Evolutionary conservation across 2,329 filamentous ascomycete species (phyloP).

Genomic region (Xylaria sp.): DNA sequence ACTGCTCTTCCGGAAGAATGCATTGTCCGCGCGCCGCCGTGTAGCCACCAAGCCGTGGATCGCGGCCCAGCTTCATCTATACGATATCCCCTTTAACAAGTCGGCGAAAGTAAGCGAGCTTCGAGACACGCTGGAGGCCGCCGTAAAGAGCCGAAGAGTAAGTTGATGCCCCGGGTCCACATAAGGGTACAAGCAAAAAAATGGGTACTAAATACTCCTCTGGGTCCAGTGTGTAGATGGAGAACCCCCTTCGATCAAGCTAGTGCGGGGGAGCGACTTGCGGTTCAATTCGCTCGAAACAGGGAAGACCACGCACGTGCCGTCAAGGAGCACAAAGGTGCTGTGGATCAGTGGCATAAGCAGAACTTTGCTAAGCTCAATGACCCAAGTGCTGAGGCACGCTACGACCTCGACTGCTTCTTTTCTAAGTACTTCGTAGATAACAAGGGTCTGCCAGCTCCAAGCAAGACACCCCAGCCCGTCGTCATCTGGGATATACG

Average conservation of each 20-base stretch:
- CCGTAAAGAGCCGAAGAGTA: constrained; percentile 25
- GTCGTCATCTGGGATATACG: constrained; percentile 26
- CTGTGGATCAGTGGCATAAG: constrained; percentile 21
- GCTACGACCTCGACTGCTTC: constrained; percentile 26
- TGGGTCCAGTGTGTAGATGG: constrained; percentile 27
- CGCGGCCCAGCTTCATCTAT: constrained; percentile 25
- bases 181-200: neutral
- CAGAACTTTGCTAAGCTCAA: constrained; percentile 23
- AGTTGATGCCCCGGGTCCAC: neutral
- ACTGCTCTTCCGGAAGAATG: constrained; percentile 29
- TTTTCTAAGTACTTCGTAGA: constrained; percentile 31
- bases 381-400: constrained; percentile 26
- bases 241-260: constrained; percentile 19
- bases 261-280: constrained; percentile 8
- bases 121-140: constrained; percentile 11
- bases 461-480: constrained; percentile 26
- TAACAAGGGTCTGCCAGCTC: constrained; percentile 22
- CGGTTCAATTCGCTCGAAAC: constrained; percentile 5
- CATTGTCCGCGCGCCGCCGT: constrained; percentile 7
- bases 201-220: neutral
- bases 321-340: constrained; percentile 26
- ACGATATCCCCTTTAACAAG: constrained; percentile 26
- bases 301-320: constrained; percentile 9
- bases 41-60: constrained; percentile 30
- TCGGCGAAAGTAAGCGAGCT: constrained; percentile 22